Base-by-base conservation (phyloP, 2,329 filamentous ascomycete species). In the Exophiala alcalophila region DNA sequence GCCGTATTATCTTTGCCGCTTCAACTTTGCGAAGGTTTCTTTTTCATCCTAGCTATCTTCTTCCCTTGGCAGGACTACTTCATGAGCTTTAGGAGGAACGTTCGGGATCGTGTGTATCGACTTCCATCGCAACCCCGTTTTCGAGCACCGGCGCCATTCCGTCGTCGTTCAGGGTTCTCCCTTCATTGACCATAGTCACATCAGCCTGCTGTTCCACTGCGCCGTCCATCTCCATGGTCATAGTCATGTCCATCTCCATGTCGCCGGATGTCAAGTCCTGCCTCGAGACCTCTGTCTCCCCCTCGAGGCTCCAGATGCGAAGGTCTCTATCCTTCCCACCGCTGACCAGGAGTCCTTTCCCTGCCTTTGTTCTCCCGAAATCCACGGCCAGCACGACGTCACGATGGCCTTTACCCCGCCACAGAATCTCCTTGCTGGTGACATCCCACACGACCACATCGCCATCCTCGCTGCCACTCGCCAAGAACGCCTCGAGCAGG, bases 381-480 rank as follows among this genome's bases (percentile, higher is more conserved):
- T 81, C 74, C 8, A 83, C 78, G 0, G 73, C 70, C 24, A 83
- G 61, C 4, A 84, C 75, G 71, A 28, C 77, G 79, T 1, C 74
- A 71, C 48, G 80, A 77, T 55, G 54, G 4, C 1, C 72, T 72
- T 18, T 73, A 65, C 7, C 80, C 14, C 70, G 67, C 71, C 96
- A 90, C 14, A 96, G 69, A 2, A 94, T 69, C 41, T 84, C 81
- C 65, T 97, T 98, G 59, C 74, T 86, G 48, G 78, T 81, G 10
- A 96, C 87, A 57, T 97, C 89, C 92, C 92, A 98, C 40, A 94
- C 76, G 11, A 94, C 72, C 8, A 95, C 77, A 32, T 80, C 78
- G 11, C 90, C 88, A 57, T 96, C 87, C 62, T 97, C 91, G 62
- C 87, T 94, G 0, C 90, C 88, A 23, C 84, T 85, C 0, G 82